These are phyloP conservation scores for Hyaloscypha finlandica DNA, from an alignment of 495 filamentous ascomycete species.

Conservation along the genomic window DNA sequence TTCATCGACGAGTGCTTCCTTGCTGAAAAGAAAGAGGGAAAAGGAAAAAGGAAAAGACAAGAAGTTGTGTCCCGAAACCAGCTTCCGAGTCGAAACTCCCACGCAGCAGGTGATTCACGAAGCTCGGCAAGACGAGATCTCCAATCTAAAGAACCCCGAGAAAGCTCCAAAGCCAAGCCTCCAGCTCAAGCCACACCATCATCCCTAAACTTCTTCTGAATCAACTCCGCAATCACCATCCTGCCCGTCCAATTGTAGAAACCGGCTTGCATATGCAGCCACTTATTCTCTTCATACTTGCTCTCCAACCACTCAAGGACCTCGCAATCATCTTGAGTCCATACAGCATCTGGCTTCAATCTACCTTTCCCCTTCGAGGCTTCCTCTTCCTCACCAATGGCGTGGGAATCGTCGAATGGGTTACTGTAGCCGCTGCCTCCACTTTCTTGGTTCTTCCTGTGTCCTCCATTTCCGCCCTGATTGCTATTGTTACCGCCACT, in stretches of 20 bases:
- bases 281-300: conserved; percentile 32
- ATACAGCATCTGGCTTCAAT: conserved; percentile 32
- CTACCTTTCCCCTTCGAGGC: not conserved
- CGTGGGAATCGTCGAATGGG: not conserved
- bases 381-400: conserved; percentile 14
- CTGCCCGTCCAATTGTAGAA: conserved; percentile 42
- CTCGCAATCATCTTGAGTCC: conserved; percentile 34
- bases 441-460: not conserved
- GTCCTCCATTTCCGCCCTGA: too few species aligned
- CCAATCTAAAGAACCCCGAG: not conserved
- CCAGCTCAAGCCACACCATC: conserved; percentile 18
- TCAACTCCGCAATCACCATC: conserved; percentile 33
- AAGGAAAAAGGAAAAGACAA: too few species aligned
- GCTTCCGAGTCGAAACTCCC: too few species aligned
- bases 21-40: too few species aligned
- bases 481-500: not conserved
- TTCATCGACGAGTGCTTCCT: too few species aligned
- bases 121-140: not conserved
- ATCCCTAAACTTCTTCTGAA: conserved; percentile 37
- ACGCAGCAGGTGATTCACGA: too few species aligned
- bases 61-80: too few species aligned
- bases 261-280: conserved; percentile 35
- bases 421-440: not conserved
- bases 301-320: conserved; percentile 35
- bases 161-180: not conserved